A percentile compares a stretch with the other conserved stretches of the same genome.
These are phyloP conservation scores for Cichorium intybus DNA, from an alignment of 140 eudicot species.

Conservation along the genomic window DNA sequence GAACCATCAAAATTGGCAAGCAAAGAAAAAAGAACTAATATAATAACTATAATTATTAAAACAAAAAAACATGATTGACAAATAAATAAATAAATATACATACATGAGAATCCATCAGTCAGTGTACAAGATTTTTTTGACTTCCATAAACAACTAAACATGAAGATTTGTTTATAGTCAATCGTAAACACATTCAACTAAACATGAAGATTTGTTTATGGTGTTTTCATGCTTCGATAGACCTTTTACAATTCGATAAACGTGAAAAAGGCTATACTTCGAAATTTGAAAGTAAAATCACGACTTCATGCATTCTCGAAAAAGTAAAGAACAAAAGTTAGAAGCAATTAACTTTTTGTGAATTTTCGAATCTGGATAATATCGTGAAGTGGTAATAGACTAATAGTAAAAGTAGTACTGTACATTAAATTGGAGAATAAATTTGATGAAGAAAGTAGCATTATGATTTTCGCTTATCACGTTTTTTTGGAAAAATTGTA, in stretches of 20 bases:
- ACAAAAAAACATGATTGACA: not conserved
- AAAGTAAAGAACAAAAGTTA: not conserved
- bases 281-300: constrained; percentile 9
- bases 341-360: not conserved
- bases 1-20: not conserved
- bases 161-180: not conserved
- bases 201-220: not conserved
- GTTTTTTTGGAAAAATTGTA: not conserved
- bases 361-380: constrained; percentile 2
- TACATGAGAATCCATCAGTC: not conserved
- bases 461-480: not conserved
- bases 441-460: not conserved
- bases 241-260: constrained; percentile 5
- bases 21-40: not conserved
- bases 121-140: not conserved
- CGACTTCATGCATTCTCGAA: constrained; percentile 30
- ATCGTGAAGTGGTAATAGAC: not conserved
- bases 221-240: constrained; percentile 6
- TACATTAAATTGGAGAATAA: constrained; percentile 4
- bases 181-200: too few species aligned
- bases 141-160: not conserved
- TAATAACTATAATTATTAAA: not conserved
- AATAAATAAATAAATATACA: not conserved
- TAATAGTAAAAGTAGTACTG: constrained; percentile 9
- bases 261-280: constrained; percentile 7